A percentile compares a stretch with the other conserved stretches of the same genome.
phyloP scores from a whole-genome alignment of 2,329 filamentous ascomycete species.

The Fusarium sp. region DNA sequence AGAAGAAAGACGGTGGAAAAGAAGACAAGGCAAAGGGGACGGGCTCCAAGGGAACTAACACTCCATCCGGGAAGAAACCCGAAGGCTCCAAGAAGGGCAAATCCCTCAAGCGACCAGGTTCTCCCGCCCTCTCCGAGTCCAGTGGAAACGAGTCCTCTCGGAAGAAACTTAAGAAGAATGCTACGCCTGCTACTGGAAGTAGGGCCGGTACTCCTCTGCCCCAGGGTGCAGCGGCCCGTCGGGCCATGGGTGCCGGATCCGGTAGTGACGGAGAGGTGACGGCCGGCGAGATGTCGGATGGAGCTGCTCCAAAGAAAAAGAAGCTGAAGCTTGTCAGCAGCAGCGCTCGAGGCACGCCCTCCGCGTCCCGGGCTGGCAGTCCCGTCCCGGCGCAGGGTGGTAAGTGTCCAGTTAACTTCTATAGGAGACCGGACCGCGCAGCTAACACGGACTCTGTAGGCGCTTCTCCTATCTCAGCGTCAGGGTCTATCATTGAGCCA shows the following conservation, averaged over 20 bases:
- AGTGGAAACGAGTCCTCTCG: slow-evolving; percentile 92
- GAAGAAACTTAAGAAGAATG: slow-evolving; percentile 80
- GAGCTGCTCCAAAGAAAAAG: slow-evolving; percentile 65
- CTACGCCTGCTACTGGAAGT: slow-evolving; percentile 64
- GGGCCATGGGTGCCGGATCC: slow-evolving; percentile 67
- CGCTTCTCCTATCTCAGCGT: slow-evolving; percentile 55
- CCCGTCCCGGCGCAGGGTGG: slow-evolving; percentile 64
- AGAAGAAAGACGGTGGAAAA: slow-evolving; percentile 72
- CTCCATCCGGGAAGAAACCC: slow-evolving; percentile 65
- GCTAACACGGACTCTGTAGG: slow-evolving; percentile 42
- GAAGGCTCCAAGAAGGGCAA: slow-evolving; percentile 68
- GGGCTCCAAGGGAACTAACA: slow-evolving; percentile 78
- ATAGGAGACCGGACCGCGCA: neutral
- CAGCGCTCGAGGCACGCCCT: slow-evolving; percentile 67
- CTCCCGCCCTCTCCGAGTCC: slow-evolving; percentile 89
- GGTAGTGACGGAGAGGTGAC: slow-evolving; percentile 82
- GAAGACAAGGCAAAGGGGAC: slow-evolving; percentile 68
- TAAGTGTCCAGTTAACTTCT: slow-evolving; percentile 47
- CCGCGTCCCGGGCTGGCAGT: slow-evolving; percentile 74
- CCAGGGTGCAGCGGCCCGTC: slow-evolving; percentile 56
- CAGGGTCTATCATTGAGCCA: slow-evolving; percentile 59
- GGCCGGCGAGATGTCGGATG: slow-evolving; percentile 77
- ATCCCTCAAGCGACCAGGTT: slow-evolving; percentile 86
- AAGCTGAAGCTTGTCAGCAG: slow-evolving; percentile 68
- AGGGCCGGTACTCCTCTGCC: slow-evolving; percentile 71